Evolutionary conservation across 257 asterid species (phyloP).

Genomic region (Sherardia arvensis): DNA sequence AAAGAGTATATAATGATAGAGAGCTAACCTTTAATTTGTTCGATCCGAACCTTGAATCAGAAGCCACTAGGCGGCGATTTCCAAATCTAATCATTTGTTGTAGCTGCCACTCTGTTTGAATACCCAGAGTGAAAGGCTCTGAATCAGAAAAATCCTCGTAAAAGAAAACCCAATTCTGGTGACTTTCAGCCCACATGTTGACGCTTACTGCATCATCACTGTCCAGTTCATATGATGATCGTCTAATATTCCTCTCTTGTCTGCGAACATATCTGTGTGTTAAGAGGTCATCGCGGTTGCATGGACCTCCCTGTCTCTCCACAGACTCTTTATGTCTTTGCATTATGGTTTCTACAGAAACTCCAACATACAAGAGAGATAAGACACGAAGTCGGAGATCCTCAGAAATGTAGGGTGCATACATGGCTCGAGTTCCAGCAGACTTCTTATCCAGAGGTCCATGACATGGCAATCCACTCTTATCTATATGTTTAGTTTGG

Average conservation of each 20-base stretch:
- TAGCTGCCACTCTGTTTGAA: conserved; percentile 98
- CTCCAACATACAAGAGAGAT: conserved; percentile 87
- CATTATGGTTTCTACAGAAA: conserved; percentile 95
- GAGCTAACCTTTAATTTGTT: conserved; percentile 74
- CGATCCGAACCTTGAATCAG: conserved; percentile 71
- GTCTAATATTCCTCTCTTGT: conserved; percentile 79
- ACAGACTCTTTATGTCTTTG: conserved; percentile 90
- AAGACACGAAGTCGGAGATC: conserved; percentile 85
- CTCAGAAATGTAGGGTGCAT: conserved; percentile 94
- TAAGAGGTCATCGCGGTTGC: conserved; percentile 89
- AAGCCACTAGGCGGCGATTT: conserved; percentile 64
- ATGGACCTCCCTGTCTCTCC: conserved; percentile 90
- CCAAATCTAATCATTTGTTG: conserved; percentile 95
- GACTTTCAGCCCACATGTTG: conserved; percentile 68
- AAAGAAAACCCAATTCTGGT: conserved; percentile 68
- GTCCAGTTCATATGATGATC: conserved; percentile 68
- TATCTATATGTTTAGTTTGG: conserved; percentile 82
- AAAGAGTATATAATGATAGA: background rate
- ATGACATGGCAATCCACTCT: conserved; percentile 82
- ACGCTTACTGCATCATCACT: conserved; percentile 76
- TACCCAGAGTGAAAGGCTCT: conserved; percentile 71
- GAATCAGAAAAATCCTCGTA: conserved; percentile 75
- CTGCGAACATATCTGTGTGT: conserved; percentile 92
- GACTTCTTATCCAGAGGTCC: conserved; percentile 85
- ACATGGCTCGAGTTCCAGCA: conserved; percentile 96